Conservation (phyloP, 495 filamentous ascomycete genomes). For the Glarea lozoyensis region DNA sequence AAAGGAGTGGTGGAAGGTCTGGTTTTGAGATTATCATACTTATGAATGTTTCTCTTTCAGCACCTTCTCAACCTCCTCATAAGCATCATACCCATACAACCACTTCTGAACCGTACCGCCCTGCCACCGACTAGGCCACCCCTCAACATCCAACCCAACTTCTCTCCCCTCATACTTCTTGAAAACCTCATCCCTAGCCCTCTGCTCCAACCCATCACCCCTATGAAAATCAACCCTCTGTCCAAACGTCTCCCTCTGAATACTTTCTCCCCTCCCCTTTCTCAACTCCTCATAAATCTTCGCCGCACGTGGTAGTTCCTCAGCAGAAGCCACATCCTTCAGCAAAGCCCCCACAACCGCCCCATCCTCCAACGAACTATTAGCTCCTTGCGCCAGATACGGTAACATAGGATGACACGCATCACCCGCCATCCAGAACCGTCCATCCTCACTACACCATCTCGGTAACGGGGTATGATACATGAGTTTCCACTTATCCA, state of each 20-base stretch:
- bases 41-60: constrained; percentile 32
- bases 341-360: constrained; percentile 41
- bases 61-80: constrained; percentile 44
- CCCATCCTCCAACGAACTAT: constrained; percentile 46
- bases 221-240: constrained; percentile 48
- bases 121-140: constrained; percentile 54
- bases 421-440: constrained; percentile 44
- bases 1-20: too few species aligned
- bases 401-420: constrained; percentile 62
- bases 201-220: constrained; percentile 38
- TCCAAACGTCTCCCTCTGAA: constrained; percentile 44
- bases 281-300: constrained; percentile 50
- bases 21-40: too few species aligned
- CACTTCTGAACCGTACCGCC: constrained; percentile 51
- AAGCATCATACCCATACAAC: constrained; percentile 54
- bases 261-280: constrained; percentile 48
- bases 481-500: constrained; percentile 46
- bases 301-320: constrained; percentile 39
- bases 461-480: constrained; percentile 28
- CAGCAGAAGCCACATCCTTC: constrained; percentile 15
- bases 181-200: constrained; percentile 31
- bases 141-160: constrained; percentile 34
- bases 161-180: constrained; percentile 32
- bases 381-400: constrained; percentile 55
- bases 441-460: constrained; percentile 32